Evolutionary conservation across 106 monocot species (phyloP), one percentile per base, ranked within the genome.

Genomic region (Apostasia shenzhenica): DNA sequence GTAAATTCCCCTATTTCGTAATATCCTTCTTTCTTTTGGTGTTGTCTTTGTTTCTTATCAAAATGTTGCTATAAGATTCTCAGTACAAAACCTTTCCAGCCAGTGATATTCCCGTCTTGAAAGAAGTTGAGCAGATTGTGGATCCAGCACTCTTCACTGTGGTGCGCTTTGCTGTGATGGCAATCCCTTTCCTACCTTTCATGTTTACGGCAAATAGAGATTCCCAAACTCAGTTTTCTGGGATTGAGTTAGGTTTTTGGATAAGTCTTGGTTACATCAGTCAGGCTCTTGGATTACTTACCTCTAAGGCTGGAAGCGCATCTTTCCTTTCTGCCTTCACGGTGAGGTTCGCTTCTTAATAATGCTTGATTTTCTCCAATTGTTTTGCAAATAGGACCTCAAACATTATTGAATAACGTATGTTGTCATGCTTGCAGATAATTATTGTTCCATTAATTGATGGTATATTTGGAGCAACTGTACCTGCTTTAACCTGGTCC

Each of bases 321-420:
- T 87, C 94, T 14, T 94, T 94, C 76, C 78, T 94, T 57, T 80
- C 94, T 70, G 90, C 86, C 45, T 86, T 94, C 57, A 90, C 78
- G 43, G 90, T 94, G 81, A 71, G 75, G 44, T 67, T 48, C 38
- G 53, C 8, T 55, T 2, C 38, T 55, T 45, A 52, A 45, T 45
- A 52, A 45, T 45, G 72, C 45, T 73, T 49, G 2, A 40, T 49
- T 39, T 3, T 47, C 14, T 48, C 1, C 14, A 14, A 48, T 13
- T 48, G 2, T 58, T 63, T 54, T 53, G 63, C 14, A 45, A n/a
- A 10, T 48, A 41, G 37, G 7, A 5, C 8, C 13, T 42, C 11
- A 43, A 14, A 14, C 13, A 44, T 37, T 6, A 14, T 10, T 51
- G 63, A 9, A 50, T 45, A 38, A 63, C 13, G 44, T 61, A 56